These are phyloP conservation scores for Thelephora ganbajun DNA, from an alignment of 768 basidiomycete species.

Conservation along the genomic window DNA sequence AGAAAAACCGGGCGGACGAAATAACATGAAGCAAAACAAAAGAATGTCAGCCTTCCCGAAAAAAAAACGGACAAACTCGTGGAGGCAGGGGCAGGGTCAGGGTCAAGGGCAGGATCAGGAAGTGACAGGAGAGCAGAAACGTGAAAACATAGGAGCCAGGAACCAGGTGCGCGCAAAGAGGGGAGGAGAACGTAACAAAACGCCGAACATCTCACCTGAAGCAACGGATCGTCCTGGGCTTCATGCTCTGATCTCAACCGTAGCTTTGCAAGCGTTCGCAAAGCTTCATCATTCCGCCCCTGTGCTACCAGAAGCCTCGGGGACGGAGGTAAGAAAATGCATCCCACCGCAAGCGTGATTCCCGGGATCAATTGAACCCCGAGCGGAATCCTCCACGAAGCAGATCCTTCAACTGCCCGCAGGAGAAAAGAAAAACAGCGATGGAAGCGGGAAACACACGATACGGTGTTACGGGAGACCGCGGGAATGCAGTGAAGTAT, in stretches of 20 bases:
- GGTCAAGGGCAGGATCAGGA: background rate
- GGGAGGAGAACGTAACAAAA: background rate
- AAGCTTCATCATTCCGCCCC: slow-evolving; percentile 44
- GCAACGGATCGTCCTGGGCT: slow-evolving; percentile 31
- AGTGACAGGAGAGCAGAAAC: background rate
- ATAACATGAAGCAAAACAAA: background rate
- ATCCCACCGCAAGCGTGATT: slow-evolving; percentile 46
- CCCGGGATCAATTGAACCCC: slow-evolving; percentile 62
- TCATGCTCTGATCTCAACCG: slow-evolving; percentile 34
- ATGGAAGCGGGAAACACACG: background rate
- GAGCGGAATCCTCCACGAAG: slow-evolving; percentile 70
- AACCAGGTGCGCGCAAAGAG: background rate
- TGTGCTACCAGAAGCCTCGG: slow-evolving; percentile 45
- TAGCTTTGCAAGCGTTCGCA: slow-evolving; percentile 39
- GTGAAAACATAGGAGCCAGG: background rate
- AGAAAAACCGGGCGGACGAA: background rate
- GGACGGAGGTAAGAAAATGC: slow-evolving; percentile 43
- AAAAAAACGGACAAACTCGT: background rate
- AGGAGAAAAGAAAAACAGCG: background rate
- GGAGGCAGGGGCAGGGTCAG: background rate
- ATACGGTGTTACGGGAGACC: background rate
- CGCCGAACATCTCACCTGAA: slow-evolving; percentile 24
- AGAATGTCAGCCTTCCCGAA: background rate
- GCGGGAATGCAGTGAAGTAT: no score
- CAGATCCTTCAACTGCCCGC: slow-evolving; percentile 37